Evolutionary conservation across 108 stramenopile species (phyloP), one percentile per base, ranked within the genome.

Genomic region (Pseudonitzschia multiseries): DNA sequence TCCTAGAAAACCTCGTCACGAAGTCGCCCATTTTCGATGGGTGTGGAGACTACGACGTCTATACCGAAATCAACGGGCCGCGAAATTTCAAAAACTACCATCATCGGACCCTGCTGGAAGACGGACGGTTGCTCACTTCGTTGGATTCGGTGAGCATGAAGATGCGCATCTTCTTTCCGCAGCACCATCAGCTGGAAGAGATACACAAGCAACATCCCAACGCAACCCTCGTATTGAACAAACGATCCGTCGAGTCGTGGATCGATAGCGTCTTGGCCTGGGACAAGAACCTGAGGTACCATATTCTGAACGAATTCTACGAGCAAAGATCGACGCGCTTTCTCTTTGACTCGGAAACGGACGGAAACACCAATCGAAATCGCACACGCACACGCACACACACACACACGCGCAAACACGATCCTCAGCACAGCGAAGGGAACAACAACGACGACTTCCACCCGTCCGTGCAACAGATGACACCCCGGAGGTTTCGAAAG

Each of bases 211-310:
- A 53, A 26, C 54, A 70, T 42, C 82, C 82, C 17, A 80, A 79
- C 27, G 82, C 82, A 6, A 83, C 79, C 24, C 79, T 61, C 61
- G 80, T 83, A 24, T 32, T 83, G 33, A 83, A 83, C 56, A 3
- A 69, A 15, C 71, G 82, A 46, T 22, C 71, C 15, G 42, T 75
- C 17, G 51, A 75, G 17, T 65, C 78, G 52, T 82, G 82, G 82
- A 57, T 77, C 14, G 26, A 28, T 13, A 65, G 61, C 44, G 73
- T 79, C 41, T 13, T n/a, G 14, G 33, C 68, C 27, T 78, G 67
- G 52, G 36, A 18, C 26, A 65, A 32, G 53, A 65, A 57, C 67
- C n/a, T 68, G 53, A 18, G 43, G 50, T 65, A 65, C 36, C 61
- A 74, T 51, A 56, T 65, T n/a, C 42, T 33, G 20, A 65, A 46